These are phyloP conservation scores for Ceriops tagal DNA, from an alignment of 345 rosid genomes.

Conservation along the genomic window DNA sequence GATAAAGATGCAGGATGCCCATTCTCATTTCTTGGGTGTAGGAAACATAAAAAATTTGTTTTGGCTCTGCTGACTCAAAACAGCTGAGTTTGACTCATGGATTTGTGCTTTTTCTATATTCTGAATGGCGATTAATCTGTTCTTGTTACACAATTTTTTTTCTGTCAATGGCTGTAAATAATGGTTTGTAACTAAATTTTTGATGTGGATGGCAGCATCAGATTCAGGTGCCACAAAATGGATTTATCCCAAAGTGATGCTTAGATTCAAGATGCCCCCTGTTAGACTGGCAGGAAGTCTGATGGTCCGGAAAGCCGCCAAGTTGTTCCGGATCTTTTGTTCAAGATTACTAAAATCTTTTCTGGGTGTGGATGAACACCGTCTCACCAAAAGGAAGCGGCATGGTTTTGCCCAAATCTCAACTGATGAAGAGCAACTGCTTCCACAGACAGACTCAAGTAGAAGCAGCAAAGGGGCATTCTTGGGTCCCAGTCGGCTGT, in stretches of 20 bases:
- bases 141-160: not conserved
- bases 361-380: not conserved
- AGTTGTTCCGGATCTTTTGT: not conserved
- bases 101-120: not conserved
- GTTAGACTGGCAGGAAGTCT: too few species aligned
- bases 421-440: not conserved
- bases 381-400: not conserved
- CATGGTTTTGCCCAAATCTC: not conserved
- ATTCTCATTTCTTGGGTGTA: not conserved
- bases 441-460: not conserved
- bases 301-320: not conserved
- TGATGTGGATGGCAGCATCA: slow-evolving; percentile 5
- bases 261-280: not conserved
- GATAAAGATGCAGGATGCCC: not conserved
- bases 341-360: not conserved
- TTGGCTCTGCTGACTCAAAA: not conserved
- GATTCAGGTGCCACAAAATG: slow-evolving; percentile 7
- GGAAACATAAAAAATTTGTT: not conserved
- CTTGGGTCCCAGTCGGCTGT: too few species aligned
- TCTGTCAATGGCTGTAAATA: not conserved
- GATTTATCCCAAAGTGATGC: slow-evolving; percentile 5
- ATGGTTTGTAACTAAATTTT: not conserved
- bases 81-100: too few species aligned
- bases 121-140: not conserved
- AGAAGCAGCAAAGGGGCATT: not conserved